A percentile compares a stretch with the other conserved stretches of the same genome.
Evolutionary conservation across 1,284 basidiomycete genomes (phyloP).

Genomic region (Cryptococcus jaspeensis): DNA sequence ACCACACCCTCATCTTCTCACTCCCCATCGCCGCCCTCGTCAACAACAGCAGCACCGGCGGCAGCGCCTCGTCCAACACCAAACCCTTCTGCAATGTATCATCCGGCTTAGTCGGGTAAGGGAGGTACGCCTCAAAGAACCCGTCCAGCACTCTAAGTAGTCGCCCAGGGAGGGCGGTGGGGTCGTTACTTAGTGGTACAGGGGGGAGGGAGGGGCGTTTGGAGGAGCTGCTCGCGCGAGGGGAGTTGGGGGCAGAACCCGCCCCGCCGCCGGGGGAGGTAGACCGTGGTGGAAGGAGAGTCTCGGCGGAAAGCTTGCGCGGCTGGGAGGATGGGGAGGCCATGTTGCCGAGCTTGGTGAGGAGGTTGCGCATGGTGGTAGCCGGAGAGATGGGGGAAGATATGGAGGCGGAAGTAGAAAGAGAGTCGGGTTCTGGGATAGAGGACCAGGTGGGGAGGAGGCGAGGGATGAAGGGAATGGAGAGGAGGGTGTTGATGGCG

Average conservation of each 20-base stretch:
- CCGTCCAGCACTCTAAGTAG: conserved; percentile 29
- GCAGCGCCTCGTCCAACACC: conserved; percentile 70
- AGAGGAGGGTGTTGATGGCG: conserved; percentile 40
- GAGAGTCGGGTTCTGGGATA: conserved; percentile 23
- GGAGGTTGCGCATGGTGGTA: conserved; percentile 16
- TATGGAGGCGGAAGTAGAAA: conserved; percentile 5
- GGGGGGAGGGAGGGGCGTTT: neutral
- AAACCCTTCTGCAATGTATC: conserved; percentile 28
- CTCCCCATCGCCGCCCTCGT: conserved; percentile 66
- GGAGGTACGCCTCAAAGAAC: conserved; percentile 30
- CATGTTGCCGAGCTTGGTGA: conserved; percentile 24
- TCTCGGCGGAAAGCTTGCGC: conserved; percentile 7
- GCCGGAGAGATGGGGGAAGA: neutral
- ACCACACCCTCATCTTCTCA: conserved; percentile 57
- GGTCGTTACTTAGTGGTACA: conserved; percentile 11
- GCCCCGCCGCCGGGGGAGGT: neutral
- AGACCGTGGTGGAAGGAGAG: conserved; percentile 9
- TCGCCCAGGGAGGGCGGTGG: conserved; percentile 24
- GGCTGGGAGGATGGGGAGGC: conserved; percentile 9
- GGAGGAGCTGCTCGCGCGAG: conserved; percentile 10
- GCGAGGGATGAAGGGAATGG: conserved; percentile 33
- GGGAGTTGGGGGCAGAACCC: conserved; percentile 7
- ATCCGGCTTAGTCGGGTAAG: conserved; percentile 24
- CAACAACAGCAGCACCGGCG: conserved; percentile 71
- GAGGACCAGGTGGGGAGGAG: conserved; percentile 37